Base-by-base conservation (phyloP, 2,329 filamentous ascomycete genomes). In the Microcera coccophila region DNA sequence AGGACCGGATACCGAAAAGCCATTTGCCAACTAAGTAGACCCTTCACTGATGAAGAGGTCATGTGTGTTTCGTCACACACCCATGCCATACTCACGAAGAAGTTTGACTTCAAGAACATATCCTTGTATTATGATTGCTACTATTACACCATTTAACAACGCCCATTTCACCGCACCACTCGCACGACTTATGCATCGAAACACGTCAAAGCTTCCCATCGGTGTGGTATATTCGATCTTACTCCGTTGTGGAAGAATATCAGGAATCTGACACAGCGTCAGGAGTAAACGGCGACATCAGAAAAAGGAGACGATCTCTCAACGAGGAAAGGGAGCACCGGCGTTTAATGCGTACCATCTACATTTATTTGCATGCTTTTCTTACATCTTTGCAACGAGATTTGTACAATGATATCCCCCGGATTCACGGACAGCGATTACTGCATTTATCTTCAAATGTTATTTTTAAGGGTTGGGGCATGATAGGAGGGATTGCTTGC, bases 321-420 rank as follows among this genome's bases (percentile, higher is more conserved):
- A 12, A 26, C 22, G 22, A 26, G 22, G 33, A 35, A 19, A 10
- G 7, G 20, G 8, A 17, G 33, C 15, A 20, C 15, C 33, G 33
- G 18, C 33, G 36, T 31, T 37, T 17, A 37, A 29, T 32, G 14
- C 24, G 16, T 26, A 16, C 20, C 20, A 9, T 37, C 20, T n/a
- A n/a, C 16, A 24, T 24, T 38, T 24, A 20, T 38, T 36, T 37
- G 22, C 14, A 37, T 40, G 22, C 32, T 41, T 33, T 29, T 44
- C 38, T 31, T 41, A 26, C 35, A 28, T 14, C 36, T 26, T 29
- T 17, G 24, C 38, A 17, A 45, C 33, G 46, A 45, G 46, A 45
- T 39, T 39, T 48, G 46, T 48, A 48, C 46, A 40, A 46, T 46
- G 46, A 48, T 48, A 48, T 48, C 42, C 46, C 46, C 36, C 39